These are phyloP conservation scores for Fennellomyces sp. DNA, from an alignment of 371 early-diverging fungal species.

Conservation along the genomic window DNA sequence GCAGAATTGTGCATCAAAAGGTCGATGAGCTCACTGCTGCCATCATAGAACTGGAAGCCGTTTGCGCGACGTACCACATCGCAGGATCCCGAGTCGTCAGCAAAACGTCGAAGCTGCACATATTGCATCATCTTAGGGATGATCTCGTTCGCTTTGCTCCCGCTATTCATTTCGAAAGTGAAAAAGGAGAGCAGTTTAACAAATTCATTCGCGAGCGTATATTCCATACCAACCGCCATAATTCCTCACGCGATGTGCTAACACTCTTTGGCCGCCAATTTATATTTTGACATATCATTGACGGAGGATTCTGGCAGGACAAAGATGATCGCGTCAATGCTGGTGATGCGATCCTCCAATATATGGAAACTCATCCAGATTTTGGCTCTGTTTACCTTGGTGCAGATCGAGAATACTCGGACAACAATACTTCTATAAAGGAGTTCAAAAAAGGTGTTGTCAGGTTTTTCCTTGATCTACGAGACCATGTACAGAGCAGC, in stretches of 20 bases:
- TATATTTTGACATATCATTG: background rate
- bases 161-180: slow-evolving; percentile 7
- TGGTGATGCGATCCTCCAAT: slow-evolving; percentile 7
- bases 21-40: background rate
- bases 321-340: background rate
- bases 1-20: too few species aligned
- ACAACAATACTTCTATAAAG: slow-evolving; percentile 2
- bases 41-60: background rate
- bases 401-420: background rate
- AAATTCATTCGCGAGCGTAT: slow-evolving; percentile 4
- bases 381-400: too few species aligned
- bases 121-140: background rate
- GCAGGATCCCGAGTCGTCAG: background rate
- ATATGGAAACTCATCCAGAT: background rate
- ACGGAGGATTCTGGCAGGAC: background rate
- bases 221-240: slow-evolving; percentile 4
- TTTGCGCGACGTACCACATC: background rate
- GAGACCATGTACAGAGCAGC: background rate
- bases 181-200: slow-evolving; percentile 14
- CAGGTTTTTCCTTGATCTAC: background rate
- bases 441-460: background rate
- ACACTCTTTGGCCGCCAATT: too few species aligned
- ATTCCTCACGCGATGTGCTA: too few species aligned
- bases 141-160: slow-evolving; percentile 3
- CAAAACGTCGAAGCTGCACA: background rate